Evolutionary conservation across 345 rosid genomes (phyloP).

Genomic region (Syzygium grande): DNA sequence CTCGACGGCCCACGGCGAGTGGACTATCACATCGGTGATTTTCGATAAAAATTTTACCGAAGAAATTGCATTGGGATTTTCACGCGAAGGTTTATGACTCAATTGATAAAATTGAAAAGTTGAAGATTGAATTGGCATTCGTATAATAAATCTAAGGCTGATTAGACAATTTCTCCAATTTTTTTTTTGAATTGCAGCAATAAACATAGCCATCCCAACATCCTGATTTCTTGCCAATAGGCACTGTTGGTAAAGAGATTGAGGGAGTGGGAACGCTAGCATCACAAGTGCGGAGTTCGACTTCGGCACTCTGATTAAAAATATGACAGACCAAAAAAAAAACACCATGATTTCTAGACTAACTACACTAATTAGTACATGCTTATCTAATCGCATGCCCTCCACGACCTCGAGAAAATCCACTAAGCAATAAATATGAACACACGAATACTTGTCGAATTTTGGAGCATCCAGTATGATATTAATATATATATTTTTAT

Average conservation of each 20-base stretch:
- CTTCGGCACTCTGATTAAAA: no score
- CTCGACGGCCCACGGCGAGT: neutral
- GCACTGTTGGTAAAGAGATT: no score
- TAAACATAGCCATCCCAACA: neutral
- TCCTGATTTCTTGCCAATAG: neutral
- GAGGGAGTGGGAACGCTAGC: no score
- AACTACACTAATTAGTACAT: fast-evolving
- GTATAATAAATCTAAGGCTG: neutral
- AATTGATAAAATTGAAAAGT: fast-evolving
- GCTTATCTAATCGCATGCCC: fast-evolving
- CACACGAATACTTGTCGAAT: fast-evolving
- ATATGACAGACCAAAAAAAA: no score
- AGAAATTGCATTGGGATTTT: fast-evolving
- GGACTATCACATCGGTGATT: fast-evolving
- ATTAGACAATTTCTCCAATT: fast-evolving
- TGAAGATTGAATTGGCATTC: fast-evolving
- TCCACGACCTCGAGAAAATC: neutral
- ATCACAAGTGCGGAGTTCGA: no score
- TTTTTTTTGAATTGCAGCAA: fast-evolving
- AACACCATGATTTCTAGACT: fast-evolving
- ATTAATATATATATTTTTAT: neutral
- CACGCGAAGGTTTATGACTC: fast-evolving
- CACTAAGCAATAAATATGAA: neutral
- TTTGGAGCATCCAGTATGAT: neutral
- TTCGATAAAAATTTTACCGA: fast-evolving